These are phyloP conservation scores for Pseudoscleropodium purum DNA, from an alignment of 225 moss, liverwort and hornwort genomes.

Conservation along the genomic window DNA sequence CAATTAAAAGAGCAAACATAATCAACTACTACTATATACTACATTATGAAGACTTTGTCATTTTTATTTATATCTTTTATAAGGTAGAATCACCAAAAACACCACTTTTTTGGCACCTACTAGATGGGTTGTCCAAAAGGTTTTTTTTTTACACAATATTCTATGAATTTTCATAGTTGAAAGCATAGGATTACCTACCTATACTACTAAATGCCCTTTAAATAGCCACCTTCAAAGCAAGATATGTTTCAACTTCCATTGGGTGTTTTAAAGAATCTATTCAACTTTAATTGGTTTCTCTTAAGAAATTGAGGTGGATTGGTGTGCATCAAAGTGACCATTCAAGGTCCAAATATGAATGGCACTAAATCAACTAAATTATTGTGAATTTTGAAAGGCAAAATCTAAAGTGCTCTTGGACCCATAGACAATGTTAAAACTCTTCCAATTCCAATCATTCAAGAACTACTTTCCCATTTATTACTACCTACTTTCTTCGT, in stretches of 20 bases:
- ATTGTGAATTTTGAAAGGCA: too few relatives aligned
- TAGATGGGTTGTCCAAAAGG: neutral
- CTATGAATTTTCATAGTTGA: neutral
- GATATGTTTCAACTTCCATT: neutral
- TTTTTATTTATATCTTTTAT: neutral
- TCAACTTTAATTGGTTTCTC: neutral
- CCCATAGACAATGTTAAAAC: too few relatives aligned
- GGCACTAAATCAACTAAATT: rapidly evolving
- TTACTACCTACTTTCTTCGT: too few relatives aligned
- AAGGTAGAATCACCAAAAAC: neutral
- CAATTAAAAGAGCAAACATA: too few relatives aligned
- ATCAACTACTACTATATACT: rapidly evolving
- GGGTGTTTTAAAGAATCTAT: neutral
- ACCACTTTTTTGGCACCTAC: neutral
- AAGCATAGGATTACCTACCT: neutral
- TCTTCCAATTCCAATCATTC: too few relatives aligned
- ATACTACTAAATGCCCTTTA: rapidly evolving
- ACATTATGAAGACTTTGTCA: neutral
- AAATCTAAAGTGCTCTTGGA: too few relatives aligned
- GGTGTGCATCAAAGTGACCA: neutral
- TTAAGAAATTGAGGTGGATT: rapidly evolving
- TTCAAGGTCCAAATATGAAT: neutral
- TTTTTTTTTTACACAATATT: too few relatives aligned
- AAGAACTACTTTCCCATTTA: too few relatives aligned
- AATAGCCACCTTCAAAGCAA: neutral